Percentiles rank a stretch among this genome's conserved stretches.
These are phyloP conservation scores for Ogataea hybrid DNA, from an alignment of 1,139 yeast species.

Conservation along the genomic window DNA sequence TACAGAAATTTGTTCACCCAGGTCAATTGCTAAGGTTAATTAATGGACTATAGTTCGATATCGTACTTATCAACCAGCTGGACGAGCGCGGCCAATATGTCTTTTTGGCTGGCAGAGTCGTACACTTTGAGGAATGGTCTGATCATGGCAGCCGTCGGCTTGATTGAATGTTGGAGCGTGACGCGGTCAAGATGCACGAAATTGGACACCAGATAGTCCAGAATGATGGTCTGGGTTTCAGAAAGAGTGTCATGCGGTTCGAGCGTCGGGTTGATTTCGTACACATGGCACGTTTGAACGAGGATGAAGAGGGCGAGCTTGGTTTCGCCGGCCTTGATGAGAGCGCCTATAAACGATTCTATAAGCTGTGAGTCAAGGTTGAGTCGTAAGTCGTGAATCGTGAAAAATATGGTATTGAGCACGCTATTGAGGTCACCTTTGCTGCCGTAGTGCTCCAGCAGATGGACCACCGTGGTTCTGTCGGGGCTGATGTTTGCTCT, in stretches of 20 bases:
- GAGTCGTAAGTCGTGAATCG: constrained; percentile 8
- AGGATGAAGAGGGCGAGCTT: constrained; percentile 12
- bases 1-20: constrained; percentile 22
- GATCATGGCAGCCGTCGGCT: constrained; percentile 17
- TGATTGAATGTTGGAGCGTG: constrained; percentile 13
- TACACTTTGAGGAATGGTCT: constrained; percentile 13
- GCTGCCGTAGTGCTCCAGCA: constrained; percentile 7
- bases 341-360: constrained; percentile 9
- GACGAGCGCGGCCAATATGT: constrained; percentile 12
- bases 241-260: not conserved
- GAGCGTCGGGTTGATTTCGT: constrained; percentile 8
- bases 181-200: constrained; percentile 3
- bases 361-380: constrained; percentile 11
- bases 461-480: constrained; percentile 8
- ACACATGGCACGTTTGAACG: constrained; percentile 9
- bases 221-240: constrained; percentile 7
- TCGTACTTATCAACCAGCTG: constrained; percentile 15
- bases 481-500: constrained; percentile 8
- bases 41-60: constrained; percentile 9
- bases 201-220: constrained; percentile 13
- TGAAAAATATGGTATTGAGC: constrained; percentile 6
- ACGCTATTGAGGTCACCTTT: constrained; percentile 6
- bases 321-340: constrained; percentile 11
- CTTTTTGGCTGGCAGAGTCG: constrained; percentile 5
- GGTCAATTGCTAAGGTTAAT: constrained; percentile 26